Conservation (phyloP, 2,329 filamentous ascomycete genomes). For the Pseudocercospora fuligena region DNA sequence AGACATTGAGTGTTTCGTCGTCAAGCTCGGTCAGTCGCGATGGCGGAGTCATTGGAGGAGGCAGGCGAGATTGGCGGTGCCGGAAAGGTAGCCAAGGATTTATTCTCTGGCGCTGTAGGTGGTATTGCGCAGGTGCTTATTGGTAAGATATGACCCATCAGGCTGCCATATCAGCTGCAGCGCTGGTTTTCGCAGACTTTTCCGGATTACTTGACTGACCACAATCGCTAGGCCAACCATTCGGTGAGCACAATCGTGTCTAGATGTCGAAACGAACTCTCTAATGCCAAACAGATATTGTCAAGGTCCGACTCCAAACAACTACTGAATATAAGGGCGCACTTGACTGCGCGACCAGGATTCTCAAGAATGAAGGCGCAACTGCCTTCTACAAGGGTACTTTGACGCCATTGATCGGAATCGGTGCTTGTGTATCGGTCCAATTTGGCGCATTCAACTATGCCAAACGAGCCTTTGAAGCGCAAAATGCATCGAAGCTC, state of each 20-base stretch:
- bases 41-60: conserved; percentile 47
- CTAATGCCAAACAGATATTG: conserved; percentile 67
- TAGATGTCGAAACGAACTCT: not conserved
- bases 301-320: conserved; percentile 97
- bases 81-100: conserved; percentile 74
- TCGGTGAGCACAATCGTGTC: conserved; percentile 54
- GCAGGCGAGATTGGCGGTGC: conserved; percentile 46
- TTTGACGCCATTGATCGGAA: conserved; percentile 89
- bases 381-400: conserved; percentile 98
- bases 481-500: conserved; percentile 61
- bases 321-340: conserved; percentile 80
- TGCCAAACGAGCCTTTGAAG: conserved; percentile 83
- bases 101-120: conserved; percentile 87
- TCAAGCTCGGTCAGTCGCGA: conserved; percentile 12
- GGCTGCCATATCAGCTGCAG: not conserved
- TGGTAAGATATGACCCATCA: conserved; percentile 61
- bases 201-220: conserved; percentile 30
- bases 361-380: conserved; percentile 85
- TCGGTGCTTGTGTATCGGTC: conserved; percentile 93
- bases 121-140: conserved; percentile 93
- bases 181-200: no score
- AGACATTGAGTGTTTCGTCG: not conserved
- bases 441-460: conserved; percentile 98
- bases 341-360: conserved; percentile 77
- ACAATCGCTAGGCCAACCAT: conserved; percentile 62